phyloP scores from a whole-genome alignment of 2,329 filamentous ascomycete species.

The Cladophialophora yegresii region DNA sequence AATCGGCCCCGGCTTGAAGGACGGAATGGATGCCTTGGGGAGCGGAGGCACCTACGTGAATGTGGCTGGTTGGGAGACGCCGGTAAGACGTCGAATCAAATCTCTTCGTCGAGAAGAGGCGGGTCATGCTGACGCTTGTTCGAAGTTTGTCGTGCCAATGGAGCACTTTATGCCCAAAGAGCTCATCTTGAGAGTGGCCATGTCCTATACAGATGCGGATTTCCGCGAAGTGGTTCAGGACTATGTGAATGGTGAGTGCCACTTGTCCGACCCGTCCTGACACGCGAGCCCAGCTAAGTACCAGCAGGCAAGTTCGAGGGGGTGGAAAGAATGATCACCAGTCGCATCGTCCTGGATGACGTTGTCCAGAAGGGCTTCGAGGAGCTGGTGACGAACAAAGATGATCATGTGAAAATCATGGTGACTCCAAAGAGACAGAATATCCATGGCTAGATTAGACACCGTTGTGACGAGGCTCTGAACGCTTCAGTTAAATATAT shows the following conservation, averaged over 20 bases:
- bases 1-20: constrained; percentile 38
- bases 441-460: not conserved
- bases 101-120: no score
- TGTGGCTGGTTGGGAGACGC: constrained; percentile 40
- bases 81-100: no score
- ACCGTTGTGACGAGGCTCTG: no score
- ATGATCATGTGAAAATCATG: constrained; percentile 63
- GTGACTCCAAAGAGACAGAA: constrained; percentile 42
- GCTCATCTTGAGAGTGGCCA: constrained; percentile 34
- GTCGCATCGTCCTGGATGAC: constrained; percentile 57
- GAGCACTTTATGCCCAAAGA: constrained; percentile 10
- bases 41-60: constrained; percentile 40
- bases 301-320: constrained; percentile 39
- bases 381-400: constrained; percentile 59
- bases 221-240: constrained; percentile 40
- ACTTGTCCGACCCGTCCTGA: not conserved
- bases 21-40: constrained; percentile 39
- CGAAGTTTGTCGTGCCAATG: constrained; percentile 21
- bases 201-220: constrained; percentile 40
- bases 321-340: constrained; percentile 58
- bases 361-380: constrained; percentile 60
- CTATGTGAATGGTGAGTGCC: constrained; percentile 40
- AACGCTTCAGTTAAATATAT: no score
- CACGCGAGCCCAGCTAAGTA: not conserved
- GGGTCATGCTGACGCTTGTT: no score